A percentile compares a stretch with the other conserved stretches of the same genome.
Conservation (phyloP, 2,329 filamentous ascomycete species). For the Scedosporium boydii region DNA sequence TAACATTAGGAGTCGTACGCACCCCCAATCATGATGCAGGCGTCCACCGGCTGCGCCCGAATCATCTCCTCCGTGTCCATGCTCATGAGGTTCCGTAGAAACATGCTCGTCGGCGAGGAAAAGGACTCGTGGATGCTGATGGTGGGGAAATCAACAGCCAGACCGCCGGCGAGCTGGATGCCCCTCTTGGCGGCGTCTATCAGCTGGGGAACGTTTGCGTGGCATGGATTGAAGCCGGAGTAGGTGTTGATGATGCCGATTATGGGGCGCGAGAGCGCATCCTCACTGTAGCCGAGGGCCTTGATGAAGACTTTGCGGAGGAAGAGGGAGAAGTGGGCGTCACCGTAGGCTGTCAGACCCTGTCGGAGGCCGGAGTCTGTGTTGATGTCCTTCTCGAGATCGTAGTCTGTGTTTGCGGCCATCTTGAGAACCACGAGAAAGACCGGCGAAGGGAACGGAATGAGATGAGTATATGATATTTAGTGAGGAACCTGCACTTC, state of each 20-base stretch:
- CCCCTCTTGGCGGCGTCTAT: conserved; percentile 62
- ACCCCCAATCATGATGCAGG: conserved; percentile 57
- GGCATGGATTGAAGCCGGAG: conserved; percentile 66
- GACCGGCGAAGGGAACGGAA: too few species aligned
- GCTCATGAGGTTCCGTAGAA: conserved; percentile 63
- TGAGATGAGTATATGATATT: too few species aligned
- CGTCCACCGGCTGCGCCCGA: conserved; percentile 59
- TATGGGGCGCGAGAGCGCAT: conserved; percentile 59
- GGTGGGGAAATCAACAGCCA: conserved; percentile 65
- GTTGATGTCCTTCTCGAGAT: too few species aligned
- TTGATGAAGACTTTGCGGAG: conserved; percentile 71
- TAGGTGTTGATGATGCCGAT: conserved; percentile 66
- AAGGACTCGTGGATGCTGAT: conserved; percentile 65
- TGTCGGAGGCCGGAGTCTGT: too few species aligned
- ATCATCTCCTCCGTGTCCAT: conserved; percentile 79
- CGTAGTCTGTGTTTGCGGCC: too few species aligned
- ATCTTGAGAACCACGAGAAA: too few species aligned
- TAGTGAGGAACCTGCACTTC: too few species aligned
- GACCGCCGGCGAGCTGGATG: conserved; percentile 54
- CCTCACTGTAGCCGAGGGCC: conserved; percentile 63
- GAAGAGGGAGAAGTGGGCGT: conserved; percentile 66
- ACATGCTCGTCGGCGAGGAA: conserved; percentile 65
- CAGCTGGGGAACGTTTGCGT: conserved; percentile 62
- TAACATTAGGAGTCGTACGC: too few species aligned
- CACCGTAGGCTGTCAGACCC: too few species aligned